phyloP scores from a whole-genome alignment of 1,284 basidiomycete species.

The Heterobasidion occidentale region DNA sequence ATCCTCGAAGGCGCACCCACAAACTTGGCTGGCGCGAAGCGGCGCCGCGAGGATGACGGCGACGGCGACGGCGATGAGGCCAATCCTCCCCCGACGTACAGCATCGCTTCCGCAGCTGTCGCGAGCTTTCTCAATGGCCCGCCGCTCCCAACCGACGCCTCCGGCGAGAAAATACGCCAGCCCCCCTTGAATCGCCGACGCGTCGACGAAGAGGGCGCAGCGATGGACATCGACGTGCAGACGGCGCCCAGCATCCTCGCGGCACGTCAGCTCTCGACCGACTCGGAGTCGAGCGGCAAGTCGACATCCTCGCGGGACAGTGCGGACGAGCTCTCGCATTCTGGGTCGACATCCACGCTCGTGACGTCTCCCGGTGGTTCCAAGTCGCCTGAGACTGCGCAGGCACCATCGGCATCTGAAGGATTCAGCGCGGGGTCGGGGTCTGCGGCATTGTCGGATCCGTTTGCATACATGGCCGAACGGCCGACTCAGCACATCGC shows the following conservation, averaged over 20 bases:
- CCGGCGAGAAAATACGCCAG: constrained; percentile 19
- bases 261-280: constrained; percentile 7
- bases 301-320: background rate
- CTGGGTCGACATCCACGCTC: background rate
- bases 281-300: constrained; percentile 3
- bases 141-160: constrained; percentile 19
- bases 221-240: background rate
- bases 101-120: constrained; percentile 44
- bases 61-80: constrained; percentile 7
- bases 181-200: constrained; percentile 38
- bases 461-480: background rate
- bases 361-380: background rate
- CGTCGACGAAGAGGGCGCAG: constrained; percentile 18
- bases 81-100: constrained; percentile 22
- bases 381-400: background rate
- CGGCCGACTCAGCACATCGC: background rate
- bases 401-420: background rate
- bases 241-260: background rate
- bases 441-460: background rate
- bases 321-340: constrained; percentile 12
- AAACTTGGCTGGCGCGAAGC: constrained; percentile 26
- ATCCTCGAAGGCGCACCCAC: background rate
- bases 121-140: constrained; percentile 47
- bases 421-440: too few species aligned
- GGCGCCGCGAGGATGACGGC: constrained; percentile 46